phyloP scores from a whole-genome alignment of 164 flowering plant species.

The Piper betle region DNA sequence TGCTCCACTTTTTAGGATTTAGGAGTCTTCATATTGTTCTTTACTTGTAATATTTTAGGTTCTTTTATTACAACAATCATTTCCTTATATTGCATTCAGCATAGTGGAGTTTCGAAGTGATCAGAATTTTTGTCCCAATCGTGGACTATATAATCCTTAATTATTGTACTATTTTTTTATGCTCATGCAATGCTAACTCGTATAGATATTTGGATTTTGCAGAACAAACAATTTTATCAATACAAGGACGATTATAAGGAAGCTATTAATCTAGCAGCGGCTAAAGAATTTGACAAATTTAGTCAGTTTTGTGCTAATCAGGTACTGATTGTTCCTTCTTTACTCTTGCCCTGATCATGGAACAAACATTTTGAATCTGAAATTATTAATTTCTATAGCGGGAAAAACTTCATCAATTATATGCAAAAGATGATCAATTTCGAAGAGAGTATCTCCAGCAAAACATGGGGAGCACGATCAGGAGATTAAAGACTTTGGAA shows the following conservation, averaged over 20 bases:
- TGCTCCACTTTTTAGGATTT: too few species aligned
- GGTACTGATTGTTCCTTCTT: conserved; percentile 20
- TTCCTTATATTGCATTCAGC: too few species aligned
- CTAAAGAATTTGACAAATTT: conserved; percentile 42
- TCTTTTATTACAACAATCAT: too few species aligned
- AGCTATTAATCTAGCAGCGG: conserved; percentile 34
- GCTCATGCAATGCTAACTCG: not conserved
- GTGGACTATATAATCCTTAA: too few species aligned
- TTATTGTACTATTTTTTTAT: too few species aligned
- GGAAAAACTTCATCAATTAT: conserved; percentile 51
- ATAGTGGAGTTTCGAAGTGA: too few species aligned
- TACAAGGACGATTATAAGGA: conserved; percentile 39
- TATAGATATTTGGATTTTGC: conserved; percentile 9
- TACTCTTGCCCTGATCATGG: not conserved
- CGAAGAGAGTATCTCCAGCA: conserved; percentile 49
- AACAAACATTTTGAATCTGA: not conserved
- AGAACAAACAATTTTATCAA: conserved; percentile 48
- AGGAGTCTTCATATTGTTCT: too few species aligned
- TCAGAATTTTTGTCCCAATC: too few species aligned
- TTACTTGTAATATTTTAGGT: too few species aligned
- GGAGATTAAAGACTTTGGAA: conserved; percentile 69
- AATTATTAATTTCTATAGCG: conserved; percentile 25
- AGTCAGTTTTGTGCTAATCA: conserved; percentile 39
- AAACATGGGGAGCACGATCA: conserved; percentile 51
- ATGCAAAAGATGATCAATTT: conserved; percentile 64